phyloP scores from a whole-genome alignment of 169 alveolate species.

The Amoebophrya sp. region DNA sequence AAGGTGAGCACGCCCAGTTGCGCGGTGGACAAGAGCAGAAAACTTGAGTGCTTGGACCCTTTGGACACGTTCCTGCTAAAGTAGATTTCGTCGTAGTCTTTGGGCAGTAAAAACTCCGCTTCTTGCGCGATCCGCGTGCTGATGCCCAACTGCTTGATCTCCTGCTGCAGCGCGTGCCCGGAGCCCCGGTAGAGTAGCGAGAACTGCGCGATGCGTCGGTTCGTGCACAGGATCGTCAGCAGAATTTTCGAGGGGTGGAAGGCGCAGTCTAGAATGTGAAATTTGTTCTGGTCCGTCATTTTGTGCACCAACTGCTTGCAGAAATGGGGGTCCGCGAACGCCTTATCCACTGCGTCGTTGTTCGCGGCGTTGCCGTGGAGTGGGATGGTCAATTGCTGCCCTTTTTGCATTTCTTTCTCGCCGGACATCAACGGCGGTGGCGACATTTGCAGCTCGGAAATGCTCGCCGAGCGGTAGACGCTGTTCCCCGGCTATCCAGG shows the following conservation, averaged over 20 bases:
- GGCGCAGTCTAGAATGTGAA: not conserved
- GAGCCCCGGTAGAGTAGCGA: not conserved
- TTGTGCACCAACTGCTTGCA: not conserved
- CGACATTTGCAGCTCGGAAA: too few relatives aligned
- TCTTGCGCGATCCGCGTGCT: not conserved
- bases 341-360: not conserved
- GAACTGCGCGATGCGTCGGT: not conserved
- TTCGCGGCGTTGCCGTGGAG: not conserved
- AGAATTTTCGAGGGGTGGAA: not conserved
- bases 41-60: too few relatives aligned
- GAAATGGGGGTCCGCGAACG: not conserved
- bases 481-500: too few relatives aligned
- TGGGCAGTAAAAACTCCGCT: not conserved
- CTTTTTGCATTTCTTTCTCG: too few relatives aligned
- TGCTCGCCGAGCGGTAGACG: too few relatives aligned
- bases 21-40: not conserved
- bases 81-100: not conserved
- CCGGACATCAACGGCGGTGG: too few relatives aligned
- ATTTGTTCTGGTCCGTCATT: not conserved
- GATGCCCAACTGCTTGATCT: not conserved
- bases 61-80: not conserved
- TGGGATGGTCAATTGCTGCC: not conserved
- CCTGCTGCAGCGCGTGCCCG: not conserved
- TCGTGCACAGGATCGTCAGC: not conserved
- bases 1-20: not conserved